These are phyloP conservation scores for Cryphonectria japonica DNA, from an alignment of 2,329 filamentous ascomycete genomes.

Conservation along the genomic window DNA sequence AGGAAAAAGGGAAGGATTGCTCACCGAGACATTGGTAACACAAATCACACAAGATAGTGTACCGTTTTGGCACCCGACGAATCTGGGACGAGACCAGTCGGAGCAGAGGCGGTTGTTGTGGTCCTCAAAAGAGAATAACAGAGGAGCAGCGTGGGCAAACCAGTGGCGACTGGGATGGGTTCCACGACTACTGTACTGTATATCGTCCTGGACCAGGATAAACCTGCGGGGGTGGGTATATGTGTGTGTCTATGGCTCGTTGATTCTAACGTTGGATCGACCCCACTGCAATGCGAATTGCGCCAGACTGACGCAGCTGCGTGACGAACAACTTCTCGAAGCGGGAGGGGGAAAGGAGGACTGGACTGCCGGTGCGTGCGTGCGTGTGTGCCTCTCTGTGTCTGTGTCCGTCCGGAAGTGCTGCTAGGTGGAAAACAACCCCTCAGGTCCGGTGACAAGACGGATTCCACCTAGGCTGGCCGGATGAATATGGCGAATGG, in stretches of 20 bases:
- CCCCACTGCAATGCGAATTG: background rate
- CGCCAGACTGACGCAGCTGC: conserved; percentile 8
- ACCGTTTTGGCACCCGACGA: conserved; percentile 46
- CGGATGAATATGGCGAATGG: background rate
- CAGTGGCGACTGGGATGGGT: conserved; percentile 24
- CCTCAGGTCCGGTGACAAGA: conserved; percentile 3
- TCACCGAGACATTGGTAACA: conserved; percentile 41
- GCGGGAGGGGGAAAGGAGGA: background rate
- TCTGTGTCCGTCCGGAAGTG: background rate
- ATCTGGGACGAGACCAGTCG: conserved; percentile 48
- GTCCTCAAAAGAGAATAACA: conserved; percentile 12
- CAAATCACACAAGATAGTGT: conserved; percentile 35
- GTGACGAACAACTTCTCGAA: background rate
- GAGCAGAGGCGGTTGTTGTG: conserved; percentile 46
- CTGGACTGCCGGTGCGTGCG: background rate
- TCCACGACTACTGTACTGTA: background rate
- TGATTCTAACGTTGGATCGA: background rate
- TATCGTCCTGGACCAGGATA: conserved; percentile 16
- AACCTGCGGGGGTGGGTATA: conserved; percentile 11
- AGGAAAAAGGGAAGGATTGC: conserved; percentile 1
- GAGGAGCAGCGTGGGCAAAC: conserved; percentile 1
- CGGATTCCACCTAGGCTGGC: background rate
- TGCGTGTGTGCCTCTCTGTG: background rate
- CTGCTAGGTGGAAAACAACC: background rate
- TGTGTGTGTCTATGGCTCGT: conserved; percentile 10